Conservation (phyloP, 495 filamentous ascomycete genomes). For the Apodospora peruviana region DNA sequence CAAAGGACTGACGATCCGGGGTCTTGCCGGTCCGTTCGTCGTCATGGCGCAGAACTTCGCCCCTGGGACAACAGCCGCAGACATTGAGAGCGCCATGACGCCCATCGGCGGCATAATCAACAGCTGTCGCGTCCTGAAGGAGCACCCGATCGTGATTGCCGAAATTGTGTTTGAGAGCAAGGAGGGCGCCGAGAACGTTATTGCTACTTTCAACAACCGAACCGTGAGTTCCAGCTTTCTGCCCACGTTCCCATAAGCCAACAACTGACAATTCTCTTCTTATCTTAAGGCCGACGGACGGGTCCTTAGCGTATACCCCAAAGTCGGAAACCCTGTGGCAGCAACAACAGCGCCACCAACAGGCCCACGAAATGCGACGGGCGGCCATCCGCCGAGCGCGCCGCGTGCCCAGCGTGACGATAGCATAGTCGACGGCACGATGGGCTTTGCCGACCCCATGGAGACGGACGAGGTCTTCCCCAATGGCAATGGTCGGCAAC, state of each 20-base stretch:
- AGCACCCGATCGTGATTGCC: slow-evolving; percentile 72
- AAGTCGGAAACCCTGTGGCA: slow-evolving; percentile 26
- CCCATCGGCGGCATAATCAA: slow-evolving; percentile 64
- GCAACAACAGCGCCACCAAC: slow-evolving; percentile 7
- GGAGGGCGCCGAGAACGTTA: slow-evolving; percentile 70
- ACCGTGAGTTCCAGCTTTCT: slow-evolving; percentile 49
- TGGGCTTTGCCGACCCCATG: slow-evolving; percentile 56
- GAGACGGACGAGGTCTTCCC: slow-evolving; percentile 30
- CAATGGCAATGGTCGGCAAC: slow-evolving; percentile 9
- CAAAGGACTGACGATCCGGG: slow-evolving; percentile 68
- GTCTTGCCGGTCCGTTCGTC: slow-evolving; percentile 73
- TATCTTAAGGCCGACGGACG: slow-evolving; percentile 73
- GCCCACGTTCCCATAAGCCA: background rate
- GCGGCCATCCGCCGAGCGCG: slow-evolving; percentile 17
- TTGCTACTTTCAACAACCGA: slow-evolving; percentile 81
- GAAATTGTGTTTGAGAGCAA: slow-evolving; percentile 79
- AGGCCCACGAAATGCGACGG: slow-evolving; percentile 7
- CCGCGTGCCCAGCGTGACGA: slow-evolving; percentile 32
- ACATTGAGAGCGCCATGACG: slow-evolving; percentile 83
- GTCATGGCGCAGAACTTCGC: slow-evolving; percentile 88
- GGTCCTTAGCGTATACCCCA: slow-evolving; percentile 69
- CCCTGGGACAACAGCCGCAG: slow-evolving; percentile 85
- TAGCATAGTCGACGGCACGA: slow-evolving; percentile 53
- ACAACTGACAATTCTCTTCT: slow-evolving; percentile 1
- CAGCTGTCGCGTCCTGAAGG: slow-evolving; percentile 65